Conservation (phyloP, 2,329 filamentous ascomycete species). For the Fonsecaea monophora region DNA sequence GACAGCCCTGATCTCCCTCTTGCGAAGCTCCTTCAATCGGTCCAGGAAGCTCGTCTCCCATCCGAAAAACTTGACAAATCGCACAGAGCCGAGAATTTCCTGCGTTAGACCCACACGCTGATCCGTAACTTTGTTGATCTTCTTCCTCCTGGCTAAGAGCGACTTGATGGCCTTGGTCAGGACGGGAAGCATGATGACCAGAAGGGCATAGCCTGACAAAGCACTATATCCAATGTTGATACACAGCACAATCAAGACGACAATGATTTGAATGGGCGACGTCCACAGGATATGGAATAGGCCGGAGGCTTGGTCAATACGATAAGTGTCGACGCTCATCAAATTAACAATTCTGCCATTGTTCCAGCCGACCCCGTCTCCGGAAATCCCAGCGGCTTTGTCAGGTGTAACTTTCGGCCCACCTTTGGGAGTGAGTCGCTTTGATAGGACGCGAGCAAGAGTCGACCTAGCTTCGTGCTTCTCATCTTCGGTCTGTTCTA, state of each 20-base stretch:
- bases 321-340: conserved; percentile 95
- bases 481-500: conserved; percentile 52
- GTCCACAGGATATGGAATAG: conserved; percentile 94
- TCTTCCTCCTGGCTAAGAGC: conserved; percentile 75
- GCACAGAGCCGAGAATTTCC: conserved; percentile 86
- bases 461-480: conserved; percentile 43
- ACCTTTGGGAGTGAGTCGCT: conserved; percentile 48
- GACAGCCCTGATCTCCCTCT: conserved; percentile 79
- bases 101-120: conserved; percentile 89
- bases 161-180: conserved; percentile 78
- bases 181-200: conserved; percentile 78
- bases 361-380: conserved; percentile 82
- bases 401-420: conserved; percentile 50
- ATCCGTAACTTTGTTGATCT: conserved; percentile 93
- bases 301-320: conserved; percentile 84
- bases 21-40: conserved; percentile 75
- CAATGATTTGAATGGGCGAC: conserved; percentile 75
- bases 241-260: conserved; percentile 80
- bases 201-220: conserved; percentile 82
- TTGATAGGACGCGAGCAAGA: conserved; percentile 43
- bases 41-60: conserved; percentile 90
- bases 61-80: conserved; percentile 96
- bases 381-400: conserved; percentile 59
- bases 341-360: conserved; percentile 91
- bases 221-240: conserved; percentile 91